Base-by-base conservation (phyloP, 169 alveolate species). In the Theileria annulata region DNA sequence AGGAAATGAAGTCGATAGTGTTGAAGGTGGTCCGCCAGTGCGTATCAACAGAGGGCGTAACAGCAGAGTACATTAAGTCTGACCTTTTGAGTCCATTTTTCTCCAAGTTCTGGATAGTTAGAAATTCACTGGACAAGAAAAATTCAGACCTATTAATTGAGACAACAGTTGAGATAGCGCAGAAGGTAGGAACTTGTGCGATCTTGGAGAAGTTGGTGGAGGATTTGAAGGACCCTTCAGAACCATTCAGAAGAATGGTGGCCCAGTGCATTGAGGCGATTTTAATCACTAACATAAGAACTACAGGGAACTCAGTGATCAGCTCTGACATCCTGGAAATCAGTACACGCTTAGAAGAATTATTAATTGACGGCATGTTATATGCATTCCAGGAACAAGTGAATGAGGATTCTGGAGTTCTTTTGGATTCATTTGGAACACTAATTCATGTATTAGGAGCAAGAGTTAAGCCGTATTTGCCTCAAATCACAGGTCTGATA, bases 1-100 rank as follows among this genome's bases (percentile, higher is more conserved):
- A 98, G 70, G 99, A 98, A 80, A 98, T 98, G 99, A 96, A 96
- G 87, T 96, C 96, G 88, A 96, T 98, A 47, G 99, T 98, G 35
- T 70, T 86, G 47, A 88, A 87, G 74, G 99, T 98, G 30, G 97
- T 98, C 35, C 97, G 97, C 80, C 99, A 98, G 93, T 98, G 99
- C 78, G 97, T 98, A 27, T 91, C 97, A 75, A 96, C 99, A 19
- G 99, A 96, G 75, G 99, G 99, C 33, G 98, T 98, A 15, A 98
- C 96, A 64, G 96, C 98, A n/a, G 95, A 92, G 64, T 98, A 96
- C 88, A 96, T 98, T 42, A 95, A 98, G 33, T 96, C 95, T 72
- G 97, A 97, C 76, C 86, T 98, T 25, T 88, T 98, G 49, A 96
- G 94, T 8, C 99, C 98, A 0, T 98, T 96, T 91, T 98, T 98